Base-by-base conservation (phyloP, 1,139 yeast genomes). In the Taiozyma sp. region DNA sequence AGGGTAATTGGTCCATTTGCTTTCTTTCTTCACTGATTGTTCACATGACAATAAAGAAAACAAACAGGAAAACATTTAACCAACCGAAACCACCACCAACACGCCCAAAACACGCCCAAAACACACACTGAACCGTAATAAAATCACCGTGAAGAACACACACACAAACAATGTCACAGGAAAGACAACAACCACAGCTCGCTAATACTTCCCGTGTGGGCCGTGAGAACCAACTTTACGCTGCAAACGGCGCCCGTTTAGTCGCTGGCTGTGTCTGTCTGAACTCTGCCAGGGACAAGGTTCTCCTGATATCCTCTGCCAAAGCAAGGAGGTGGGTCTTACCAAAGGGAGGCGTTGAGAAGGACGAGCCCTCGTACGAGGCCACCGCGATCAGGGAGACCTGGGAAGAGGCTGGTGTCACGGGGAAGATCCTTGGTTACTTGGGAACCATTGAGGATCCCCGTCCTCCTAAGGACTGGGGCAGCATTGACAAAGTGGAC, bases 351-450 rank as follows among this genome's bases (percentile, higher is more conserved):
- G 99, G 99, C 0, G 83, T 92, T 49, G 99, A 93, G 67, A 65
- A 68, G 43, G 99, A 93, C 66, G 99, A 93, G 64, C 73, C 79
- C 3, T 23, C 12, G 41, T 67, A 53, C 44, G 50, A 56, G n/a
- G 48, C 51, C 8, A 50, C 59, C 9, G 98, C 98, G 0, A 73
- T 78, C 16, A 73, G 99, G 53, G 99, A 93, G 66, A 88, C 96
- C 0, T 93, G 99, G 99, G 99, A 93, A 68, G 99, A 93, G 68
- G 96, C 96, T 0, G 99, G 99, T 0, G 88, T 87, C 30, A 79
- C 79, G 43, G 96, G 97, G 5, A 71, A 67, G 19, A 75, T 90
- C 14, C 60, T 73, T 2, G 60, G 64, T 46, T 75, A 74, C 54
- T 70, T 92, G 45, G 96, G 93, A 0, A 72, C 78, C 2, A 84